phyloP scores from a whole-genome alignment of 2,329 filamentous ascomycete genomes.

The Diplodia corticola region DNA sequence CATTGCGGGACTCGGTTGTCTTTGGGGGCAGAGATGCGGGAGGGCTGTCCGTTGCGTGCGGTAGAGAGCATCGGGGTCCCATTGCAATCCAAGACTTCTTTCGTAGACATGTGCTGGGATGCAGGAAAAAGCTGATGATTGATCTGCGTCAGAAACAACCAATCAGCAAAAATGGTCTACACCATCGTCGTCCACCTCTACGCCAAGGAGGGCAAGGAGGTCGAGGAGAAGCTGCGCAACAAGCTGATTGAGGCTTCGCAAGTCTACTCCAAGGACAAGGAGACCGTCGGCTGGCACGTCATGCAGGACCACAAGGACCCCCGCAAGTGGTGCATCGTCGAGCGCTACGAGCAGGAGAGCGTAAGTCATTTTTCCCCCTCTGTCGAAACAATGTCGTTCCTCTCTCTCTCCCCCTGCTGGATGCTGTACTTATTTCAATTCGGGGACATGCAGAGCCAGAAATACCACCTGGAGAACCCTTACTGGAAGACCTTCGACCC shows the following conservation, averaged over 20 bases:
- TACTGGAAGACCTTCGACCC: conserved; percentile 78
- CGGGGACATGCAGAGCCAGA: conserved; percentile 36
- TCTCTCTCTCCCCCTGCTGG: no score
- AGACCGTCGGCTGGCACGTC: conserved; percentile 71
- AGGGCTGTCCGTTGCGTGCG: neutral
- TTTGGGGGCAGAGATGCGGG: no score
- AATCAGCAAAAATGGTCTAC: conserved; percentile 60
- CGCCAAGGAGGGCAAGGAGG: conserved; percentile 65
- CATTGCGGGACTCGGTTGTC: neutral
- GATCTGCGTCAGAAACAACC: neutral
- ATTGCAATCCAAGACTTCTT: no score
- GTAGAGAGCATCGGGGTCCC: no score
- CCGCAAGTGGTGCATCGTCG: conserved; percentile 72
- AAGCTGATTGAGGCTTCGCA: conserved; percentile 75
- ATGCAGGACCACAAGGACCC: conserved; percentile 72
- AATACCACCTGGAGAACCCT: conserved; percentile 58
- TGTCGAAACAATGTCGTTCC: no score
- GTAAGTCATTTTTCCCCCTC: no score
- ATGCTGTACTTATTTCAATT: neutral
- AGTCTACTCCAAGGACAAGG: conserved; percentile 70
- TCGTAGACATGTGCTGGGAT: neutral
- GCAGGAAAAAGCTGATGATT: neutral
- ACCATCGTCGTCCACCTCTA: conserved; percentile 69
- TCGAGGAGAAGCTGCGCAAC: conserved; percentile 65
- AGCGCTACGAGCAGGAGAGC: conserved; percentile 68